Conservation (phyloP, 2,329 filamentous ascomycete species). For the Celoporthe dispersa region DNA sequence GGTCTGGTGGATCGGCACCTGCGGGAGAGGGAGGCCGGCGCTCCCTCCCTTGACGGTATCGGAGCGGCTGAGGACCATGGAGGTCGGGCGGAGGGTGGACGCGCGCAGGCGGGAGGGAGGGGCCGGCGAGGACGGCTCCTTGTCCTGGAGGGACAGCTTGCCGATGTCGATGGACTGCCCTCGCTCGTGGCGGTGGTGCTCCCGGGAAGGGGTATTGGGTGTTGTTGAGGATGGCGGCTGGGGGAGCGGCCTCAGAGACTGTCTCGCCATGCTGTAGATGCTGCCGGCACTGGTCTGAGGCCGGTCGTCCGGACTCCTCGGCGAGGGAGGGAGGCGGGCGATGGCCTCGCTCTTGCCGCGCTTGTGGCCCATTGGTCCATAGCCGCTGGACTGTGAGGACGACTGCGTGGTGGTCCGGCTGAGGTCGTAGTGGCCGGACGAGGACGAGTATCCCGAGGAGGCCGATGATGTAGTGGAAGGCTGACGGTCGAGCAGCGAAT, state of each 20-base stretch:
- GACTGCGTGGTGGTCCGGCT: constrained; percentile 72
- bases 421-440: constrained; percentile 57
- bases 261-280: constrained; percentile 73
- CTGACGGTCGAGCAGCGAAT: constrained; percentile 57
- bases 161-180: constrained; percentile 53
- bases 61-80: constrained; percentile 63
- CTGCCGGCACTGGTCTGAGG: constrained; percentile 55
- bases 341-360: constrained; percentile 74
- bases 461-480: constrained; percentile 72
- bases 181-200: constrained; percentile 36
- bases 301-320: constrained; percentile 46
- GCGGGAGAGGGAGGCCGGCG: constrained; percentile 38
- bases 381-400: constrained; percentile 70
- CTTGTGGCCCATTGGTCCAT: constrained; percentile 63
- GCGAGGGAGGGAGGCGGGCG: constrained; percentile 54
- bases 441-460: constrained; percentile 69
- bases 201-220: constrained; percentile 38
- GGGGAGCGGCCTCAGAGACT: constrained; percentile 75
- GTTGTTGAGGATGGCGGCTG: constrained; percentile 61
- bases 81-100: constrained; percentile 57
- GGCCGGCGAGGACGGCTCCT: constrained; percentile 47
- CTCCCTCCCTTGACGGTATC: constrained; percentile 53
- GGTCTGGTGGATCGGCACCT: constrained; percentile 44
- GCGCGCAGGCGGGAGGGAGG: constrained; percentile 46
- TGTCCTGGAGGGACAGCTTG: constrained; percentile 55